Percentiles rank a stretch among this genome's conserved stretches.
Conservation (phyloP, 2,329 filamentous ascomycete species). For the Proliferodiscus dingleyae region DNA sequence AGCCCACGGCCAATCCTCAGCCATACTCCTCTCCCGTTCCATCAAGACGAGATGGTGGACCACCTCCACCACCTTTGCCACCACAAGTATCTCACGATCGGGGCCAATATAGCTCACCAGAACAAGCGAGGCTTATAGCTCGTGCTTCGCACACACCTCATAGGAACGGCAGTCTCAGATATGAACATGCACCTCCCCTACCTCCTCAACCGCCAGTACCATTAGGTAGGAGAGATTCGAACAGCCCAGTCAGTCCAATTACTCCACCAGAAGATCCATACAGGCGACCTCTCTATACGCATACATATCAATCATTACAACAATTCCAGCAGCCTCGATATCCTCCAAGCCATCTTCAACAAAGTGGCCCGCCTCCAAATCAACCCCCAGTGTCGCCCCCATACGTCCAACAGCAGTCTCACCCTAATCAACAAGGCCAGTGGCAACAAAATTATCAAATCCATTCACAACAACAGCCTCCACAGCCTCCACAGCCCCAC, state of each 20-base stretch:
- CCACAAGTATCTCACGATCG: constrained; percentile 15
- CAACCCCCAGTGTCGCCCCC: constrained; percentile 16
- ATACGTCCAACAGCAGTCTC: constrained; percentile 18
- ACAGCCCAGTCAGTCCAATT: constrained; percentile 28
- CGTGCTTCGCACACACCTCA: constrained; percentile 26
- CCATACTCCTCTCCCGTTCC: constrained; percentile 13
- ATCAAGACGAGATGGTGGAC: constrained; percentile 24
- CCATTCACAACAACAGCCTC: constrained; percentile 27
- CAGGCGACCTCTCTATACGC: constrained; percentile 16
- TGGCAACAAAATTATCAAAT: constrained; percentile 30
- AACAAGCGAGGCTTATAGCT: constrained; percentile 13
- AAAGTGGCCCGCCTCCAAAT: constrained; percentile 14
- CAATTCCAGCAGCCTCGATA: constrained; percentile 9
- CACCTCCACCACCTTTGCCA: constrained; percentile 32
- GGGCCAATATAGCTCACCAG: constrained; percentile 20
- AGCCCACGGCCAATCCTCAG: constrained; percentile 20
- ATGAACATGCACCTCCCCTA: constrained; percentile 26
- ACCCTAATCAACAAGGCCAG: constrained; percentile 18
- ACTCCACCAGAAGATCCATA: constrained; percentile 20
- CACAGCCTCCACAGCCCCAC: constrained; percentile 33
- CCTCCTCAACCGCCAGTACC: constrained; percentile 28
- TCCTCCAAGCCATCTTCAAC: constrained; percentile 10
- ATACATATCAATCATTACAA: constrained; percentile 21
- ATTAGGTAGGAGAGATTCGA: constrained; percentile 18
- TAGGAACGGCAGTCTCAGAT: constrained; percentile 29